Conservation (phyloP, 495 filamentous ascomycete species). For the Podospora pseudopauciseta region DNA sequence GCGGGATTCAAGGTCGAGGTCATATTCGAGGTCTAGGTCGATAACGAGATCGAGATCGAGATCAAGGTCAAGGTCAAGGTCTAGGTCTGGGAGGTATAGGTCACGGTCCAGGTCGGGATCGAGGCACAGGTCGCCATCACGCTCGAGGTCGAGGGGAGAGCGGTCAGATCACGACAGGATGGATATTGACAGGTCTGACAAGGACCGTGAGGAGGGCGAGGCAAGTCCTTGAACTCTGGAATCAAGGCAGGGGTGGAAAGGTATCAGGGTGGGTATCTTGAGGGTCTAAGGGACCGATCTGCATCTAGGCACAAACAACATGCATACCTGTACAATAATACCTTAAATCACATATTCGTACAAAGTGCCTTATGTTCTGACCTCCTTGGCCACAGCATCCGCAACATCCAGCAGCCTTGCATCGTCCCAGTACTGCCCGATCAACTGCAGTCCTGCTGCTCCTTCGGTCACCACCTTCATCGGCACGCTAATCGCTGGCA, state of each 20-base stretch:
- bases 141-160: conserved; percentile 13
- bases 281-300: not conserved
- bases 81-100: conserved; percentile 21
- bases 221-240: conserved; percentile 11
- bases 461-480: conserved; percentile 40
- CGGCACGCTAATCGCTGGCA: conserved; percentile 86
- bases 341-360: not conserved
- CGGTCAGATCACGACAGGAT: conserved; percentile 30
- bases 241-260: not conserved
- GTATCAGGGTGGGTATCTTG: not conserved
- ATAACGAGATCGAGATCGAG: conserved; percentile 25
- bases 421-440: conserved; percentile 91
- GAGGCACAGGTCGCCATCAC: conserved; percentile 11
- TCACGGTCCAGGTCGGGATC: conserved; percentile 17
- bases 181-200: conserved; percentile 35
- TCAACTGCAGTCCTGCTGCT: conserved; percentile 75
- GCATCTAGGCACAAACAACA: not conserved
- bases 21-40: conserved; percentile 20
- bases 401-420: conserved; percentile 58
- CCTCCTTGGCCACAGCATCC: conserved; percentile 35
- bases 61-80: conserved; percentile 20
- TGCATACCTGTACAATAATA: not conserved
- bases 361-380: not conserved
- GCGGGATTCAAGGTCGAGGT: conserved; percentile 14
- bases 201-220: conserved; percentile 2